Evolutionary conservation across 176 grass and related monocot species (phyloP), one percentile per base, ranked within the genome.

Genomic region (Paspalum notatum): DNA sequence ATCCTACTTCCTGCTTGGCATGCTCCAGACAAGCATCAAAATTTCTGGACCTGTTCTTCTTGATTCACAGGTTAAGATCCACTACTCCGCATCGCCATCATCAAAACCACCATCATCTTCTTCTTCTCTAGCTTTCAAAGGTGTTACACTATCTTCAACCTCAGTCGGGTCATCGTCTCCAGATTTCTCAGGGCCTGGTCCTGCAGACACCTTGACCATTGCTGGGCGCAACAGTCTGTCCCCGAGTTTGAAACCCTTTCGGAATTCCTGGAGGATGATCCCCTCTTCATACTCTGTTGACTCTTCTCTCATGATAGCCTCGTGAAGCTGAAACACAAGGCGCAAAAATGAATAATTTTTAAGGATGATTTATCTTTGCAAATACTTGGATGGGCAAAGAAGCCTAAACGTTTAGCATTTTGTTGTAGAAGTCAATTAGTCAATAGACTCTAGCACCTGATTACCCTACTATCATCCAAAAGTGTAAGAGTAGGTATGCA

Each of bases 261-360:
- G 84, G 16, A 99, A 99, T 88, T 99, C 92, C 84, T 99, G 96
- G 81, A 91, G 77, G 74, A 99, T 89, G 12, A 99, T 79, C 56
- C 96, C 92, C 12, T 99, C 92, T 79, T 90, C 88, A 5, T 77
- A 95, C 72, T 95, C 90, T 16, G 62, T 59, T 40, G 96, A 99
- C 40, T 99, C 96, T 85, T 93, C 92, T 59, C 73, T 83, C 92
- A 99, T 93, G 43, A 99, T 99, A 47, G 96, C 96, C 82, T 99
- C 96, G 26, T 99, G 96, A 76, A 99, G 83, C 96, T 99, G 86
- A 60, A 77, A 79, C 22, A 69, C 50, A 86, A 40, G 27, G 42
- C 25, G 14, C 24, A 58, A 21, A 7, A 85, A 74, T 22, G 21
- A 71, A 89, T 46, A 20, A 21, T 39, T 78, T 50, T 68, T 42